phyloP scores from a whole-genome alignment of 228 moss, liverwort and hornwort genomes.

The Sphagnum magellanicum region DNA sequence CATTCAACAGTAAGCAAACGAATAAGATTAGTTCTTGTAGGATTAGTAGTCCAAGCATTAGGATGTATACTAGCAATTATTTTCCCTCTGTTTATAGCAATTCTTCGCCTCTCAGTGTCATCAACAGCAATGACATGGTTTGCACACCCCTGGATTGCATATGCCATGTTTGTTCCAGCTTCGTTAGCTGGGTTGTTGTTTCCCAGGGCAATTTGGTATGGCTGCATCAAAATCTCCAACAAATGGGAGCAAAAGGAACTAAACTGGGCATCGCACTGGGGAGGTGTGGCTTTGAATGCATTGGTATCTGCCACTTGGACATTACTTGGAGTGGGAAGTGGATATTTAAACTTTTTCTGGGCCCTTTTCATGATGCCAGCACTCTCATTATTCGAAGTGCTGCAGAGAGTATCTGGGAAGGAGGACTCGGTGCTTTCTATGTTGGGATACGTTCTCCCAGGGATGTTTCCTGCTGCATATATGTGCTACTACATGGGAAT shows the following conservation, averaged over 20 bases:
- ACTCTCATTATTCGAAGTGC: conserved; percentile 44
- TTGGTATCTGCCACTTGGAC: conserved; percentile 41
- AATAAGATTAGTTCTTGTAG: conserved; percentile 50
- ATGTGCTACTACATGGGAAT: conserved; percentile 84
- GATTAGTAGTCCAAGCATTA: conserved; percentile 46
- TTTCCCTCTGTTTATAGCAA: conserved; percentile 64
- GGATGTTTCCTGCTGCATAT: conserved; percentile 71
- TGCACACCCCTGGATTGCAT: conserved; percentile 84
- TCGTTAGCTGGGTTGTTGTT: conserved; percentile 70
- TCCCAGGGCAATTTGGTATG: conserved; percentile 52
- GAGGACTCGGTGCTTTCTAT: conserved; percentile 53
- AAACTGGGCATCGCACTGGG: conserved; percentile 93
- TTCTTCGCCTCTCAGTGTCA: conserved; percentile 68
- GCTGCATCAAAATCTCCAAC: conserved; percentile 9
- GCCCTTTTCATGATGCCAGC: conserved; percentile 73
- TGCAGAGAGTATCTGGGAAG: conserved; percentile 59
- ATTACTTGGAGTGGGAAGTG: conserved; percentile 44
- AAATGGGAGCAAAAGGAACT: conserved; percentile 57
- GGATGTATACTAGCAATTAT: conserved; percentile 45
- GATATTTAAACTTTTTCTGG: conserved; percentile 92
- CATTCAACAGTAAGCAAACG: conserved; percentile 50
- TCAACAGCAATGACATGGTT: conserved; percentile 91
- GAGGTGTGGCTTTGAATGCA: conserved; percentile 58
- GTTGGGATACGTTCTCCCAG: conserved; percentile 63
- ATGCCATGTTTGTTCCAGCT: conserved; percentile 76